Evolutionary conservation across 1,284 basidiomycete species (phyloP), one percentile per base, ranked within the genome.

Genomic region (Tilletia indica): DNA sequence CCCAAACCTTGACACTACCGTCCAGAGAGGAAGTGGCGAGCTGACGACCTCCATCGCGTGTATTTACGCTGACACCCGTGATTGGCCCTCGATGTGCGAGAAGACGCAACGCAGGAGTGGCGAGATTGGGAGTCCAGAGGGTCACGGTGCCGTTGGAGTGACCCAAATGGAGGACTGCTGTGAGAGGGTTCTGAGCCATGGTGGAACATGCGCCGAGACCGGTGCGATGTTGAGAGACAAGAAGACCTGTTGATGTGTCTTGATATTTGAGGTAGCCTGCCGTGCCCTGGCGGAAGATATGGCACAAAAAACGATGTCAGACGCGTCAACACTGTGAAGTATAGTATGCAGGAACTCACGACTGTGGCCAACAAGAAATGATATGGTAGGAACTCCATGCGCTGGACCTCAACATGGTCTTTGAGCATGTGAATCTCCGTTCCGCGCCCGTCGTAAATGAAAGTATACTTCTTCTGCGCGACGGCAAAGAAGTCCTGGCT

Each of bases 381-480:
- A 80, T 95, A 98, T 0, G 94, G 94, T 9, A 99, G 87, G 83
- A 94, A 99, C 82, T 97, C 93, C 72, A 99, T 89, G 72, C 91
- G 87, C 9, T 92, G 93, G 1, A 94, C 93, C 83, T 98, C 96
- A 72, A 97, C 89, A 82, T 97, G 95, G 3, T 87, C 84, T 80
- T 87, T 86, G 80, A 83, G 72, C 89, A 87, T 84, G 82, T 99
- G 96, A 8, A 99, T 86, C 85, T 99, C 97, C 34, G 97, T 91
- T 19, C 97, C 96, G 77, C 94, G 90, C 64, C 90, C 89, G 85
- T 99, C 97, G 82, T 99, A 98, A 72, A 99, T 94, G 86, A 93
- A 99, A 21, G 92, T 92, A 82, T 97, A 94, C 87, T 95, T 93
- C 85, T 94, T 93, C 85, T 99, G 96, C 0, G 96, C 96, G 14